Percentiles rank a stretch among this genome's conserved stretches.
These are phyloP conservation scores for Phialophora tarda DNA, from an alignment of 2,329 filamentous ascomycete species.

Conservation along the genomic window DNA sequence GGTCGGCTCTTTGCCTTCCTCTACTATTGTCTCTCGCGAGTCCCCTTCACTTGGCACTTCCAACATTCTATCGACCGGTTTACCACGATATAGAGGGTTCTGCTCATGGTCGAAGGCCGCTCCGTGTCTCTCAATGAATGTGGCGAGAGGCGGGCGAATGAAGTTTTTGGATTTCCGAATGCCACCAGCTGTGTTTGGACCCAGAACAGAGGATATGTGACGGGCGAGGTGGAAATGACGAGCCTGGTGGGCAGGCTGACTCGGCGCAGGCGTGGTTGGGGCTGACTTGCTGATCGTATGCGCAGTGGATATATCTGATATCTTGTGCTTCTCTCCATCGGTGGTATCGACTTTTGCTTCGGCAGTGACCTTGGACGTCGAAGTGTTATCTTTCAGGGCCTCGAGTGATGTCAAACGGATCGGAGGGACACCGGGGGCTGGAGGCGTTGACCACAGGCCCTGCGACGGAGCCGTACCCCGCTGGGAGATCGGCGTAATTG, in stretches of 20 bases:
- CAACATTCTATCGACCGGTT: slow-evolving; percentile 30
- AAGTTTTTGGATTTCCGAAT: slow-evolving; percentile 30
- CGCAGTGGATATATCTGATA: neutral
- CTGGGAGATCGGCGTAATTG: slow-evolving; percentile 27
- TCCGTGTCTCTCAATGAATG: slow-evolving; percentile 37
- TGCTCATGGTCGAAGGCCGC: slow-evolving; percentile 21
- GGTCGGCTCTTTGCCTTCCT: slow-evolving; percentile 10
- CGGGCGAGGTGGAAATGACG: slow-evolving; percentile 38
- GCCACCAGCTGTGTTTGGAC: slow-evolving; percentile 26
- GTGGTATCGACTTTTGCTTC: slow-evolving; percentile 13
- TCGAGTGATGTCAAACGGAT: slow-evolving; percentile 52
- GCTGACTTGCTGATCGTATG: slow-evolving; percentile 16
- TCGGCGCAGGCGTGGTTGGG: slow-evolving; percentile 16
- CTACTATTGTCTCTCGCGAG: neutral
- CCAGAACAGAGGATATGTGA: slow-evolving; percentile 29
- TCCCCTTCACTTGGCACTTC: slow-evolving; percentile 7
- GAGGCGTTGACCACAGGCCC: slow-evolving; percentile 24
- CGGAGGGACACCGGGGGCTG: slow-evolving; percentile 44
- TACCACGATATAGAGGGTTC: slow-evolving; percentile 22
- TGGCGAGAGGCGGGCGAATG: slow-evolving; percentile 38
- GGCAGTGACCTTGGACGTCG: slow-evolving; percentile 25
- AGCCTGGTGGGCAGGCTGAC: slow-evolving; percentile 10
- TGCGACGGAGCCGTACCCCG: slow-evolving; percentile 31
- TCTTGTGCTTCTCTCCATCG: slow-evolving; percentile 4
- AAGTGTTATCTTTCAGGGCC: slow-evolving; percentile 47